Evolutionary conservation across 805 yeast genomes (phyloP).

Genomic region (Maudiozyma turicensis): DNA sequence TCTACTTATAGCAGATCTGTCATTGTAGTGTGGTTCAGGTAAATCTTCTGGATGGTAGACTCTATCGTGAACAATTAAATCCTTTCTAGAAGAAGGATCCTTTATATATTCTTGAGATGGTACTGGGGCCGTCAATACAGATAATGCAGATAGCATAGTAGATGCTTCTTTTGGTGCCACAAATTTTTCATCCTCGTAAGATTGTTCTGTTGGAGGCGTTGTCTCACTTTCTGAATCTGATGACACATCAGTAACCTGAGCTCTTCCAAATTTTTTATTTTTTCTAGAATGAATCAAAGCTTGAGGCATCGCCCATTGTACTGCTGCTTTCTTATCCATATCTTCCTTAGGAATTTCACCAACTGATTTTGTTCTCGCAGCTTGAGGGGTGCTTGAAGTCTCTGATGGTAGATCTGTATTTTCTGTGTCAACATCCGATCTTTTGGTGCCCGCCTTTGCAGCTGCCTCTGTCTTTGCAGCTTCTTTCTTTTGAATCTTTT

Average conservation of each 20-base stretch:
- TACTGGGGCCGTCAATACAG: conserved; percentile 68
- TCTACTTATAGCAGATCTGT: conserved; percentile 20
- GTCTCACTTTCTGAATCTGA: conserved; percentile 7
- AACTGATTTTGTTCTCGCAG: not conserved
- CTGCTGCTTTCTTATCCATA: conserved; percentile 21
- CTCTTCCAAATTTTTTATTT: conserved; percentile 17
- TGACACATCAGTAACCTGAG: conserved; percentile 14
- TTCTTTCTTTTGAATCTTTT: conserved; percentile 22
- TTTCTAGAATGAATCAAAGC: conserved; percentile 13
- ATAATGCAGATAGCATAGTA: conserved; percentile 67
- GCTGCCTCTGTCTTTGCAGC: not conserved
- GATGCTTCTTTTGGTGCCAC: conserved; percentile 62
- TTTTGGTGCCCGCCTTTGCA: not conserved
- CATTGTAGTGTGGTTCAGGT: conserved; percentile 42
- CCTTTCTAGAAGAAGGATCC: conserved; percentile 56
- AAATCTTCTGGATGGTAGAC: conserved; percentile 55
- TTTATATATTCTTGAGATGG: conserved; percentile 60
- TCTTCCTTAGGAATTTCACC: conserved; percentile 23
- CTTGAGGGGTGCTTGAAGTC: not conserved
- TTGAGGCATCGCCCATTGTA: conserved; percentile 22
- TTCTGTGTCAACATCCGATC: no score
- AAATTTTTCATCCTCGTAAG: conserved; percentile 16
- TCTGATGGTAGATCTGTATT: no score
- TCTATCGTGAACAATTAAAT: conserved; percentile 73
- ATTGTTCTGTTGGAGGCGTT: not conserved